A percentile compares a stretch with the other conserved stretches of the same genome.
These are phyloP conservation scores for Cephaloascus albidus DNA, from an alignment of 805 yeast genomes.

Conservation along the genomic window DNA sequence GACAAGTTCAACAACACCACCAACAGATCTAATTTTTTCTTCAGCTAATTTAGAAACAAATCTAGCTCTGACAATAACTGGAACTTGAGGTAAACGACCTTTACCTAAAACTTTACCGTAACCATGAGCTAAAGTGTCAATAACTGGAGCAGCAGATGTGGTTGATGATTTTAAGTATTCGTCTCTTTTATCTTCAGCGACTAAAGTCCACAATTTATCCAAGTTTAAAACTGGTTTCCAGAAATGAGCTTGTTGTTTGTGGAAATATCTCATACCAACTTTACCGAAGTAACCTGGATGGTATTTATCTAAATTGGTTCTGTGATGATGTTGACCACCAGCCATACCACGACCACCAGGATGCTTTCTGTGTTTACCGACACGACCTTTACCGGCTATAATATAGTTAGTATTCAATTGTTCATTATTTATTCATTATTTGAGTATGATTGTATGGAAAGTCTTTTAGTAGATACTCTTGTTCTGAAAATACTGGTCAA, in stretches of 20 bases:
- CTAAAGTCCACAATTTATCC: constrained; percentile 97
- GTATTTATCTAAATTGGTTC: constrained; percentile 99
- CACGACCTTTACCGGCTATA: constrained; percentile 99
- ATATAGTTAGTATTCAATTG: constrained; percentile 9
- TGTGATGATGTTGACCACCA: constrained; percentile 99
- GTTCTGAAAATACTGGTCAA: too few species aligned
- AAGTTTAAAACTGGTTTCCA: constrained; percentile 98
- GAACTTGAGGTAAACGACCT: constrained; percentile 97
- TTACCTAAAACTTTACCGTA: constrained; percentile 99
- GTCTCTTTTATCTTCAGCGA: constrained; percentile 90
- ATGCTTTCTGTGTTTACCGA: constrained; percentile 99
- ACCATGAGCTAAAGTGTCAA: constrained; percentile 98
- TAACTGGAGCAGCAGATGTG: constrained; percentile 92
- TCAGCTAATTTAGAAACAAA: constrained; percentile 98
- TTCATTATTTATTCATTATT: too few species aligned
- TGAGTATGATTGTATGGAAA: too few species aligned
- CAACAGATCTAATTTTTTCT: constrained; percentile 99
- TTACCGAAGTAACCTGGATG: constrained; percentile 99
- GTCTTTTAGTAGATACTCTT: too few species aligned
- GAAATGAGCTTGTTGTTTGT: constrained; percentile 87
- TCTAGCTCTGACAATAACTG: constrained; percentile 99
- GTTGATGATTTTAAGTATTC: constrained; percentile 81
- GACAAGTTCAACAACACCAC: constrained; percentile 99
- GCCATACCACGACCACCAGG: constrained; percentile 99
- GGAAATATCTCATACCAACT: constrained; percentile 99